Base-by-base conservation (phyloP, 2,329 filamentous ascomycete species). In the Fusarium guadeloupense region DNA sequence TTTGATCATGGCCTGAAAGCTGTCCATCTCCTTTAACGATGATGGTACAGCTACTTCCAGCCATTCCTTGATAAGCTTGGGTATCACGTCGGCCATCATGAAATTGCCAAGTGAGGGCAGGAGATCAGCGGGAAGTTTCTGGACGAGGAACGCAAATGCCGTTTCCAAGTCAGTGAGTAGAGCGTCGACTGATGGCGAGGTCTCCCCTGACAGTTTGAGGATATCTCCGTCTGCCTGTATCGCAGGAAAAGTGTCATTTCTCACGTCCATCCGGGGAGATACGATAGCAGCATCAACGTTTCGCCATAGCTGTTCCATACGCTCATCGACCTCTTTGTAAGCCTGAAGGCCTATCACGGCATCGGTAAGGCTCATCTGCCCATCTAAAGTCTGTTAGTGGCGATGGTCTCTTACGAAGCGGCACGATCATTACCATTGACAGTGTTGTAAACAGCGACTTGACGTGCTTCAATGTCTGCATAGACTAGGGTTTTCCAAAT, bases 41-140 rank as follows among this genome's bases (percentile, higher is more conserved):
- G 89, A 80, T 1, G 95, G 94, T 1, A 99, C 88, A 1, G 87
- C 85, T 13, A 86, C 83, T 26, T 91, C 85, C 8, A 99, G 82
- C 89, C 92, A 96, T 5, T 83, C 80, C 5, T 83, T 83, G 34
- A 92, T 88, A 10, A 97, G 81, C 19, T 85, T 85, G 6, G 85
- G 82, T 9, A 89, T 83, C 9, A 97, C 75, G 33, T 84, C 81
- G 0, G 88, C 87, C 73, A 97, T 85, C 72, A 97, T 85, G 9
- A 85, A 83, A 12, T 83, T 79, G 1, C 90, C 90, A 2, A 97
- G 77, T 1, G 85, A 81, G 40, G 80, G 77, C 2, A 87, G 73
- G 6, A 89, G 77, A 25, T 86, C 81, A 9, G 76, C 52, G 1
- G 87, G 85, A 1, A 89, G 73, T 35, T 77, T 78, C 16, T 77